Evolutionary conservation across 2,329 filamentous ascomycete species (phyloP), one percentile per base, ranked within the genome.

Genomic region (Talaromyces albobiverticillius): DNA sequence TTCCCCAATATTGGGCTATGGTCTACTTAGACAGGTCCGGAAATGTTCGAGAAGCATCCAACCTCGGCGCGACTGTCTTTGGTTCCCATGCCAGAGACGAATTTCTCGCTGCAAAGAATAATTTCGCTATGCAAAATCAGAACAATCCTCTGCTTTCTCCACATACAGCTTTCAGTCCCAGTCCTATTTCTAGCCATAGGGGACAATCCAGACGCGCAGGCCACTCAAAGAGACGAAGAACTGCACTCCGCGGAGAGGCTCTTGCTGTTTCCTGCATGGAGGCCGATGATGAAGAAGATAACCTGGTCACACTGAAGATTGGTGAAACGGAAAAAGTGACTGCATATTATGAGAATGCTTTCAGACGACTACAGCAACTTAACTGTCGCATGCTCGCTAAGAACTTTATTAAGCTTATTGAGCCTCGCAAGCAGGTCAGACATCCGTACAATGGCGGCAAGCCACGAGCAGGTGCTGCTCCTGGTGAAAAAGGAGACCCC

Each of bases 381-480:
- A 74, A 73, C 49, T 77, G 75, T 50, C 74, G 74, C 5, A 62
- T 71, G 16, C 68, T 79, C 20, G 69, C 71, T 20, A 78, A 77
- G 57, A 70, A 69, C 4, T 77, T 75, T 56, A 76, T 79, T 55
- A 78, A 74, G 56, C 65, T 70, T 4, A 75, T 77, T 23, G 73
- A 78, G 46, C 76, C 75, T 3, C 69, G 71, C 31, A 79, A 78
- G 62, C 76, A 78, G 61, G 73, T 73, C 2, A 73, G 71, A 46
- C 72, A 75, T 59, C 76, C 76, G 2, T 79, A 79, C 60, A 79
- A 78, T 59, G 76, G 76, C 10, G 70, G 72, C n/a, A 67, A 66
- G 56, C 62, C 68, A 10, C 62, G 62, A 40, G 59, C 60, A 46
- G 67, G 65, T 42, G 68, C 69, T 23, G 64, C 69, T 1, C 67